These are phyloP conservation scores for Grosmannia huntii DNA, from an alignment of 2,329 filamentous ascomycete genomes.

Conservation along the genomic window DNA sequence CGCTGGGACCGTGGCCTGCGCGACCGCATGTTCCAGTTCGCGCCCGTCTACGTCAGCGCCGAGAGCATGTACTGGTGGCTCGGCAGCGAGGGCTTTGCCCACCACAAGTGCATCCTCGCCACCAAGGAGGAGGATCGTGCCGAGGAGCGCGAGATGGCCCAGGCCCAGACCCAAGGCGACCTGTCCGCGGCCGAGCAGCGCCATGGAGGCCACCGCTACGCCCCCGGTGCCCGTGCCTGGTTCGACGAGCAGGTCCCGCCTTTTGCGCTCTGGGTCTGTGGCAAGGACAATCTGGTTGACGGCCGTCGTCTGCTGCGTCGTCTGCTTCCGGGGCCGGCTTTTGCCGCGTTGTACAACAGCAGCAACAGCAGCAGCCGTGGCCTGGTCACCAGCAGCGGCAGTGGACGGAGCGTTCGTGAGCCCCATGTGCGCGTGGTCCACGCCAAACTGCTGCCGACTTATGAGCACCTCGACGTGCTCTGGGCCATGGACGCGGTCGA, in stretches of 20 bases:
- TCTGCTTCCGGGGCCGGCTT: conserved; percentile 38
- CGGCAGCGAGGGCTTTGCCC: conserved; percentile 66
- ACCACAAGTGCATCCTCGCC: conserved; percentile 73
- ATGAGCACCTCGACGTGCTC: conserved; percentile 88
- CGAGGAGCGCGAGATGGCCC: conserved; percentile 35
- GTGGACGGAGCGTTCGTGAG: conserved; percentile 45
- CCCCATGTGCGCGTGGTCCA: conserved; percentile 73
- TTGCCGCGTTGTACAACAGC: not conserved
- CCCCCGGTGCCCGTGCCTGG: conserved; percentile 50
- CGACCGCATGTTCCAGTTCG: conserved; percentile 80
- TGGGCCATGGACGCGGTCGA: conserved; percentile 87
- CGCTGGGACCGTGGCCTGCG: conserved; percentile 74
- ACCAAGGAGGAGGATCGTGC: conserved; percentile 56
- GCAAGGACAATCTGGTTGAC: conserved; percentile 74
- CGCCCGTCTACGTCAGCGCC: conserved; percentile 78
- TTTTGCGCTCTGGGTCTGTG: conserved; percentile 79
- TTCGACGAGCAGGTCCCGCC: conserved; percentile 70
- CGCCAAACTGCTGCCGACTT: conserved; percentile 68
- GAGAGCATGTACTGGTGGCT: conserved; percentile 97
- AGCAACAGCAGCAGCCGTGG: not conserved
- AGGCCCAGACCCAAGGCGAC: conserved; percentile 11
- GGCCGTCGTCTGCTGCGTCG: conserved; percentile 60
- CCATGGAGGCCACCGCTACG: conserved; percentile 20
- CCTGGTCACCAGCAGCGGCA: not conserved
- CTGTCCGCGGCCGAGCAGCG: conserved; percentile 1